Conservation (phyloP, 2,329 filamentous ascomycete species). For the Huntiella bhutanensis region DNA sequence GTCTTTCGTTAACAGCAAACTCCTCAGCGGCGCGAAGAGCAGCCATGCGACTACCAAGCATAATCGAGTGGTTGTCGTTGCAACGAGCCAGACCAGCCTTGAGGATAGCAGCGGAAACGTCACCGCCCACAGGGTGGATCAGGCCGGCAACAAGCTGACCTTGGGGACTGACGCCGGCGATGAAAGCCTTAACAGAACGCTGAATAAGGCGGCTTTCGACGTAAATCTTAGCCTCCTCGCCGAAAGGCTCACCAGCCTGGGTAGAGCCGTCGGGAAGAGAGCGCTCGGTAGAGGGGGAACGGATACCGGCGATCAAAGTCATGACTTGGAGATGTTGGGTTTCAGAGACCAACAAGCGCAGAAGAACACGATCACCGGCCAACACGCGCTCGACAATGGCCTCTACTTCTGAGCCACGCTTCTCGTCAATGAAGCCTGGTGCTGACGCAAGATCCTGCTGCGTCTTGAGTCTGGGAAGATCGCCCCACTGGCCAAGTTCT, state of each 20-base stretch:
- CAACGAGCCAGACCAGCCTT: conserved; percentile 79
- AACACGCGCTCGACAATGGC: conserved; percentile 81
- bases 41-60: conserved; percentile 80
- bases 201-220: conserved; percentile 76
- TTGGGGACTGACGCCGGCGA: conserved; percentile 77
- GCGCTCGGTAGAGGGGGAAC: conserved; percentile 75
- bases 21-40: conserved; percentile 72
- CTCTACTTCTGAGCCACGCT: conserved; percentile 72
- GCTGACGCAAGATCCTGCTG: conserved; percentile 56
- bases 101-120: conserved; percentile 80
- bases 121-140: conserved; percentile 64
- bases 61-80: conserved; percentile 86
- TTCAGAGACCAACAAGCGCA: conserved; percentile 61
- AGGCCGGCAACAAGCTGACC: conserved; percentile 78
- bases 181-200: conserved; percentile 61
- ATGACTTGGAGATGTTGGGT: conserved; percentile 79
- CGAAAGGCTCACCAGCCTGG: conserved; percentile 72
- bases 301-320: conserved; percentile 73
- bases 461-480: conserved; percentile 50
- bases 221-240: conserved; percentile 73
- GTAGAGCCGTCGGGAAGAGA: conserved; percentile 60
- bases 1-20: conserved; percentile 55
- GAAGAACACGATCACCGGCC: conserved; percentile 74
- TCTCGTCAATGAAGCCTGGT: conserved; percentile 61
- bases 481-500: conserved; percentile 63